Evolutionary conservation across 1,284 basidiomycete species (phyloP), one percentile per base, ranked within the genome.

Genomic region (Apiotrichum siamense): DNA sequence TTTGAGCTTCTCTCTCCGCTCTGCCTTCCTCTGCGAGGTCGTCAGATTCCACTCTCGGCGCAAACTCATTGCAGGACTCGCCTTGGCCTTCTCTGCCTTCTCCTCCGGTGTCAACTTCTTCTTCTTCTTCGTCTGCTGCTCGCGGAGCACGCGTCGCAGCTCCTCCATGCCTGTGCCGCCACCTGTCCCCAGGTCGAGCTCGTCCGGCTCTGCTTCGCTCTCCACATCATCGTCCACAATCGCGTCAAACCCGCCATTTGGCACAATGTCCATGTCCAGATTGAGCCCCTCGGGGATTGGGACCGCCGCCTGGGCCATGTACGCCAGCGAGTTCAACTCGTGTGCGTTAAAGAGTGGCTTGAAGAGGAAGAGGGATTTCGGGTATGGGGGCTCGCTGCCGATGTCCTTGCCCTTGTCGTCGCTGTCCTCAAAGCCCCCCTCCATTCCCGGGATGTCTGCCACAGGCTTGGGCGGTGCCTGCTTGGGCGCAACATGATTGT

Each of bases 311-410:
- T 97, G 93, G 4, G 92, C 93, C 47, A 79, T 77, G 6, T 77
- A 68, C 1, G 86, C 91, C 17, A 97, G 86, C 0, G 90, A 86
- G 57, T 89, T 91, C 25, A 98, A 81, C 54, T 91, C 85, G 65
- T 94, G 86, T 6, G 80, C 70, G 23, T 80, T 80, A 64, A 88
- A 90, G 4, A 98, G 76, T 0, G 91, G 89, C 39, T 82, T 78
- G 44, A 98, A 84, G 47, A 98, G 81, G 69, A 84, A 87, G 21
- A 97, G 76, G 58, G 88, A 92, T 73, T 92, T 91, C 0, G 94
- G 94, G 35, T 75, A 74, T 5, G 61, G 55, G n/a, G 68, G 74
- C 46, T 60, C 59, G 13, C 76, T 76, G 31, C 18, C 32, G n/a
- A 10, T 24, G 3, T 20, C 25, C 25, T 42, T 21, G n/a, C 2